Base-by-base conservation (phyloP, 2,329 filamentous ascomycete species). In the Exophiala alcalophila region DNA sequence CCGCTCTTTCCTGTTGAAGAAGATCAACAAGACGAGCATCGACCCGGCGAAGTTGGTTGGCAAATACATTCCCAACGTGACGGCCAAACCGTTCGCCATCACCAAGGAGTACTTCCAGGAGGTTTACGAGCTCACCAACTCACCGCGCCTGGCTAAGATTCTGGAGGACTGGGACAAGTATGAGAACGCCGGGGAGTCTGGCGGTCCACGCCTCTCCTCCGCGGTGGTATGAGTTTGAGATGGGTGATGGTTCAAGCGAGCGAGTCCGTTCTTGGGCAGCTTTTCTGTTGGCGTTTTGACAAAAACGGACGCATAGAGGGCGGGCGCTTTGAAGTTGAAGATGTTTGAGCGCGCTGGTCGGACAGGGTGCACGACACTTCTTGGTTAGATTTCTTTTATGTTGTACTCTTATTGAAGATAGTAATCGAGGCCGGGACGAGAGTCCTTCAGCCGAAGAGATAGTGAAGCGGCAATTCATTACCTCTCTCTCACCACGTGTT, bases 71-170 rank as follows among this genome's bases (percentile, higher is more conserved):
- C 92, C 92, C 57, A 98, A 98, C 69, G 94, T 98, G 56, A 98
- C 92, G 42, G 92, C 92, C 45, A 83, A 83, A 69, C 92, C 92
- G 11, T 98, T 98, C 65, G 88, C 89, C 65, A 75, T 98, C 55
- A 94, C 89, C 41, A 94, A 90, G 77, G 92, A 97, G 72, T 98
- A 98, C 73, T 98, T 98, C 69, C 91, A 98, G 77, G 92, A 97
- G 62, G 94, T 98, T 36, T 97, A 97, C 72, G 81, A 81, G 59
- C 71, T 98, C 64, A 98, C 92, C 40, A 96, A 94, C 71, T 78
- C 74, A 14, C 80, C 80, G 30, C 72, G 69, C 27, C 69, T 73
- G 52, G 70, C 68, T 21, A 64, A 70, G 48, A 67, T 73, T 47
- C 66, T 96, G 64, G 86, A 88, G 55, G 95, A 96, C 72, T 88